Evolutionary conservation across 495 filamentous ascomycete genomes (phyloP), one percentile per base, ranked within the genome.

Genomic region (Acidiella bohemica): DNA sequence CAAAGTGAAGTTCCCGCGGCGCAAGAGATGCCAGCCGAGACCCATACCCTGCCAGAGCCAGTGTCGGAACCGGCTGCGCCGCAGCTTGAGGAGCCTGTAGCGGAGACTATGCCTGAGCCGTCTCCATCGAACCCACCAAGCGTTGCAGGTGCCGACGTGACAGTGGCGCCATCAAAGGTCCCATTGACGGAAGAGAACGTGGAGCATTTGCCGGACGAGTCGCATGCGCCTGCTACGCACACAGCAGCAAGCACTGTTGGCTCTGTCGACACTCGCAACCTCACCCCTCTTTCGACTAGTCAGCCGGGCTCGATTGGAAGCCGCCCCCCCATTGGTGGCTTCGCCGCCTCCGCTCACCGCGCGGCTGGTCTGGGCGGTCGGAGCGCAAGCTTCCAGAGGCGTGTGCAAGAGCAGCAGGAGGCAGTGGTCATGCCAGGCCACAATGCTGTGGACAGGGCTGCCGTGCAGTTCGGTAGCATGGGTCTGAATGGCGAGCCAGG

Each of bases 381-480:
- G 31, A 76, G 77, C 20, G 70, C 84, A 22, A 82, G 77, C 50
- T 81, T 78, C 53, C 76, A 87, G 55, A 76, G 87, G 20, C 77
- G 83, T 46, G 71, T 93, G 29, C 69, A 92, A 51, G 86, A 95
- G 47, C 90, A 99, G 54, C 86, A 88, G 55, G 92, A 99, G 59
- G 84, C 87, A 13, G 90, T 99, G 25, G 82, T 94, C 36, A 96
- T 99, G 90, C 90, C 90, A 22, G 85, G 84, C n/a, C 94, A 95
- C 60, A 86, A 93, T 51, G 86, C 85, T 27, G 83, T 97, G 7
- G 86, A 94, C 56, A 78, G 84, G 37, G 73, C 87, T 34, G 80
- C 85, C n/a, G 84, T 99, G 29, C 92, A 96, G 56, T 99, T 99
- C 60, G 90, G 90, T 36, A 92, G 84, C 55, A 83, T 99, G 71